Percentiles rank a stretch among this genome's conserved stretches.
Conservation (phyloP, 2,329 filamentous ascomycete species). For the Colletotrichum sp. region DNA sequence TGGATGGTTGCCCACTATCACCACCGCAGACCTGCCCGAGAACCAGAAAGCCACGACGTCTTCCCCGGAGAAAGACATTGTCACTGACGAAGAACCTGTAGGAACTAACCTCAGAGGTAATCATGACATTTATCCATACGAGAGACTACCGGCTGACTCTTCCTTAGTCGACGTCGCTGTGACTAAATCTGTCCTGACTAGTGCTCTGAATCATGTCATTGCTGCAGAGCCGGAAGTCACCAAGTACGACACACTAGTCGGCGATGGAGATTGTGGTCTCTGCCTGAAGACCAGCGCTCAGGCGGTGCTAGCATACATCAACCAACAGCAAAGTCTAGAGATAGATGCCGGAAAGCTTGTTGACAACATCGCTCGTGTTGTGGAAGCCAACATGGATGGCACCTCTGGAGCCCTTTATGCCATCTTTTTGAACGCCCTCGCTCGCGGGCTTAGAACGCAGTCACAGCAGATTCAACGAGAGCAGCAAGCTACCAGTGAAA, state of each 20-base stretch:
- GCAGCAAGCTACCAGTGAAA: background rate
- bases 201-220: slow-evolving; percentile 21
- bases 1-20: background rate
- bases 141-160: background rate
- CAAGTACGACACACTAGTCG: slow-evolving; percentile 33
- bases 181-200: background rate
- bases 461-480: background rate
- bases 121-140: accelerated
- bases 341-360: background rate
- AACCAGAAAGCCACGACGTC: background rate
- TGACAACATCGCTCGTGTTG: slow-evolving; percentile 50
- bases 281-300: slow-evolving; percentile 49
- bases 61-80: background rate
- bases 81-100: background rate
- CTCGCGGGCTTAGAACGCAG: slow-evolving; percentile 41
- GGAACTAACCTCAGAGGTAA: background rate
- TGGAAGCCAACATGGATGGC: slow-evolving; percentile 75
- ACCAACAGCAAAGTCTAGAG: background rate
- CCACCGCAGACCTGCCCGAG: background rate
- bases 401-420: slow-evolving; percentile 77
- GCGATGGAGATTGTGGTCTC: slow-evolving; percentile 36
- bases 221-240: slow-evolving; percentile 44
- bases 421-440: slow-evolving; percentile 76
- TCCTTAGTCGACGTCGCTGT: background rate
- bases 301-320: slow-evolving; percentile 63